Evolutionary conservation across 208 protist genomes (phyloP), one percentile per base, ranked within the genome.

Genomic region (Leishmania arabica): DNA sequence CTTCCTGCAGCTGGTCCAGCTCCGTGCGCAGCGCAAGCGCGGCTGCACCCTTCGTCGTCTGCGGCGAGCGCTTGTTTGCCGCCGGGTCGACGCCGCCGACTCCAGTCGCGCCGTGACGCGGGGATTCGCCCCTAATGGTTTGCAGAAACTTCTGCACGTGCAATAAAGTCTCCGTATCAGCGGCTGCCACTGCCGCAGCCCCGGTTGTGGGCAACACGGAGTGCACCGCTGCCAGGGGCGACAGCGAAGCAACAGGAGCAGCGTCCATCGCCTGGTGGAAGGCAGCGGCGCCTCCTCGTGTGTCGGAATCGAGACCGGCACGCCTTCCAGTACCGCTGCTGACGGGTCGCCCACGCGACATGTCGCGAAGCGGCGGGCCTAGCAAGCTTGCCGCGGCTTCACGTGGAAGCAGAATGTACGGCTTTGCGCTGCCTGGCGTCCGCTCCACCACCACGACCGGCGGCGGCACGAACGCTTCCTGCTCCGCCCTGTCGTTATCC

Each of bases 1-100:
- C 89, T 60, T 92, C 85, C 78, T 95, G 88, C 54, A 95, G 79
- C 72, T 88, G 53, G 34, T 89, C 85, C 74, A 97, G 79, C 64
- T 96, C 90, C 5, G 89, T 84, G 1, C 45, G 78, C 56, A 84
- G 31, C 37, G 73, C 42, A 45, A 66, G 6, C 81, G 69, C 24
- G 68, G 76, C 54, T 84, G 74, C 9, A 54, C 68, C 58, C 75
- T 79, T 34, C 34, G 76, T 70, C 51, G 31, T 42, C 51, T 53
- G 17, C 13, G 7, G 34, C 47, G 64, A 79, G 53, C 27, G 37
- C 27, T 58, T 37, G n/a, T 31, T 47, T 13, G 27, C 40, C 11
- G 58, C 40, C 51, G 24, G 34, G 24, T 24, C 24, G 13, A 51
- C 34, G 13, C 15, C 11, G 11, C 31, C 71, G 27, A 69, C 65